Evolutionary conservation across 192 early-diverging fungal genomes (phyloP), one percentile per base, ranked within the genome.

Genomic region (Mortierella alpina): DNA sequence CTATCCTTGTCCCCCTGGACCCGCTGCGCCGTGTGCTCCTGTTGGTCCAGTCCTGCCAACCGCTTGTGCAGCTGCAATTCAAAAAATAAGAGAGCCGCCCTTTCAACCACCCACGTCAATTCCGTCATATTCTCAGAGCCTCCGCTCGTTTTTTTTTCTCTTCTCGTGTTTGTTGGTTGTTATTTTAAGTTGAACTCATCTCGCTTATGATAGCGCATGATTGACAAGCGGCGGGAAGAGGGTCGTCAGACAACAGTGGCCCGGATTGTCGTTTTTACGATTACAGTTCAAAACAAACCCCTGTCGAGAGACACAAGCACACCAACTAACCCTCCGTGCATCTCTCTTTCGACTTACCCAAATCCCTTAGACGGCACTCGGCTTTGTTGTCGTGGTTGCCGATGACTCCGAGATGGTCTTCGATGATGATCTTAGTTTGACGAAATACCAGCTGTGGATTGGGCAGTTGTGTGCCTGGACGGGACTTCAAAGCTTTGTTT

Each of bases 401-500:
- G 77, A 80, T 47, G 77, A 80, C 7, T 80, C 77, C 4, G 77
- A 80, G 15, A 72, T 80, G 69, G 46, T 80, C 47, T 80, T 72
- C 64, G 77, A 80, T 42, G 77, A 80, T 2, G 77, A 72, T 22
- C 52, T 61, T 46, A 72, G 60, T 18, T 14, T 80, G 40, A 54
- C 70, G 17, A 61, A 52, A 41, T 80, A 80, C 55, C 77, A 80
- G 47, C 40, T 18, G 20, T 72, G 77, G 70, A 80, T 80, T 23
- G 23, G 14, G 39, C 64, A 39, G 0, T 31, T 41, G 9, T 20
- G 72, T 12, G n/a, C 77, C 14, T 39, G 54, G 17, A 59, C 44
- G 7, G 77, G 77, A 46, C 45, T 80, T 20, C 69, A 80, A 66
- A 13, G 54, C 20, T 17, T 62, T 1, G 18, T 72, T 20, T 63